Percentiles rank a stretch among this genome's conserved stretches.
Evolutionary conservation across 768 basidiomycete genomes (phyloP).

Genomic region (Naganishia antarctica): DNA sequence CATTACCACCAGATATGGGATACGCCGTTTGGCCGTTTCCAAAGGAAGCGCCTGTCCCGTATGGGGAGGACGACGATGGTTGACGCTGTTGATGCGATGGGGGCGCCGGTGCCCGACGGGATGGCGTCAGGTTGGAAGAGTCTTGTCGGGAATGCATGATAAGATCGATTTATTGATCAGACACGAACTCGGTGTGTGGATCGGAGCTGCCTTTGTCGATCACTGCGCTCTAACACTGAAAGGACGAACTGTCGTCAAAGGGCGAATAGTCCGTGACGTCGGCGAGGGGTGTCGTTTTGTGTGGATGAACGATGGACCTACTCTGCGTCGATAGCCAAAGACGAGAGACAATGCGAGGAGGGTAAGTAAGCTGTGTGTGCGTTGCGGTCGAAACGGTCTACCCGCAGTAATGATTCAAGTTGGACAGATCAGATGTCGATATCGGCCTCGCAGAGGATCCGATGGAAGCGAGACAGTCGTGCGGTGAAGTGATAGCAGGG

Average conservation of each 20-base stretch:
- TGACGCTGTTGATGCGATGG: slow-evolving; percentile 17
- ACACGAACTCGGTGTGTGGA: neutral
- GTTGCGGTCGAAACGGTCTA: neutral
- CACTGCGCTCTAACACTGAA: no score
- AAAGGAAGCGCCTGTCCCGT: neutral
- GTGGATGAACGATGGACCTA: no score
- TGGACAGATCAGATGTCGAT: neutral
- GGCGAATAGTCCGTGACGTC: no score
- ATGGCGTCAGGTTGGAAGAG: slow-evolving; percentile 21
- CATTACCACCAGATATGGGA: neutral
- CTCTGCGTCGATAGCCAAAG: no score
- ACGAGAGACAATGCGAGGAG: neutral
- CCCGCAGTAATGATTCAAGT: neutral
- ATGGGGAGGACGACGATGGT: slow-evolving; percentile 5
- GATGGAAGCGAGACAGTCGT: neutral
- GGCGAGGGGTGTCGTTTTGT: no score
- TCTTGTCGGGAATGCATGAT: slow-evolving; percentile 23
- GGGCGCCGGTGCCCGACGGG: slow-evolving; percentile 19
- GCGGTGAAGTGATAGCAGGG: no score
- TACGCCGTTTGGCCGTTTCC: neutral
- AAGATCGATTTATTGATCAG: neutral
- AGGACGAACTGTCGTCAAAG: no score
- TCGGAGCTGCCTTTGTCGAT: neutral
- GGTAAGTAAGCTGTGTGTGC: neutral
- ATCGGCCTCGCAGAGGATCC: slow-evolving; percentile 16